Conservation (phyloP, 305 asterid species). For the Rubia tinctorum region DNA sequence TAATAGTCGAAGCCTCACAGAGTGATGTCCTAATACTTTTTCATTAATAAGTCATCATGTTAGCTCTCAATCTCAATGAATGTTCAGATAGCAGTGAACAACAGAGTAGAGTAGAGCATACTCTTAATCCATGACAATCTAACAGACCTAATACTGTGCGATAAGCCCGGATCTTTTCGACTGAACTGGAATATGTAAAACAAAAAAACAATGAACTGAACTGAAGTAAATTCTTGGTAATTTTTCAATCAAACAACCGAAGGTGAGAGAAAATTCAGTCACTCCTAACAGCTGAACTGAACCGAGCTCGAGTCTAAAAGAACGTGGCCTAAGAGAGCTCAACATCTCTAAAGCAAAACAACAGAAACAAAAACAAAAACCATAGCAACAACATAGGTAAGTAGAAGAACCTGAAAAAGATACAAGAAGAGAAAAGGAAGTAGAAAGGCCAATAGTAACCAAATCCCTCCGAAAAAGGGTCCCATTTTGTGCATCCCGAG, state of each 20-base stretch:
- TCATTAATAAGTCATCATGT: background rate
- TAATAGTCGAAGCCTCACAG: background rate
- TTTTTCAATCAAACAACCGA: background rate
- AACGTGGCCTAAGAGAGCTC: no score
- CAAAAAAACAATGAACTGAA: background rate
- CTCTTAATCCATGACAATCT: background rate
- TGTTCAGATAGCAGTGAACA: background rate
- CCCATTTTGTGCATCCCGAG: conserved; percentile 36
- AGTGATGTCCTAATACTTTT: no score
- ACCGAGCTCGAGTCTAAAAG: no score
- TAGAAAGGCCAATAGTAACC: conserved; percentile 52
- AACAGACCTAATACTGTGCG: background rate
- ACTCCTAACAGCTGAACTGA: no score
- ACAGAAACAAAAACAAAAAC: background rate
- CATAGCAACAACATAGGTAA: background rate
- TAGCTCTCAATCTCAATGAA: background rate
- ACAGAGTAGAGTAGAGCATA: background rate
- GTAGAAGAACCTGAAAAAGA: conserved; percentile 46
- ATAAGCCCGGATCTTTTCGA: background rate
- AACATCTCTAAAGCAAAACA: background rate
- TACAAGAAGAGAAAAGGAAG: conserved; percentile 56
- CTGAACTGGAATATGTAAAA: background rate
- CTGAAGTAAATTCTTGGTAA: background rate
- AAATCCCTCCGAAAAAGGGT: conserved; percentile 62
- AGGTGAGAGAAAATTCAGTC: no score